Conservation (phyloP, 345 rosid genomes). For the Sonneratia alba region DNA sequence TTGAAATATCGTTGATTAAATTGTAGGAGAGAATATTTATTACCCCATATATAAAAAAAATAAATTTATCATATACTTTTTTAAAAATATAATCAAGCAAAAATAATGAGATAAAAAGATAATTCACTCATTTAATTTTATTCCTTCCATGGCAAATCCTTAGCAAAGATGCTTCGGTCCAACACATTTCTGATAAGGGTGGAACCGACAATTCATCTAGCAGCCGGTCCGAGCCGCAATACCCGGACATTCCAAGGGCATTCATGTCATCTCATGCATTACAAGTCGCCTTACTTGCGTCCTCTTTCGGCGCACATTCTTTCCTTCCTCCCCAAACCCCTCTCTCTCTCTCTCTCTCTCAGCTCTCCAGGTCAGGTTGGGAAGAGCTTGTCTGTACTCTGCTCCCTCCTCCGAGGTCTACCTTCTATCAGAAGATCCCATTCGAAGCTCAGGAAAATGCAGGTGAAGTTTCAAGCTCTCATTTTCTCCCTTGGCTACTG, state of each 20-base stretch:
- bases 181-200: not conserved
- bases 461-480: not conserved
- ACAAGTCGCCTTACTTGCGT: not conserved
- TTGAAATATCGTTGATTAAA: too few relatives aligned
- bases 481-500: not conserved
- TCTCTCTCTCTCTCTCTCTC: not conserved
- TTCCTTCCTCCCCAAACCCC: not conserved
- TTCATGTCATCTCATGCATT: slow-evolving; percentile 7
- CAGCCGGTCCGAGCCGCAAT: slow-evolving; percentile 6
- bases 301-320: not conserved
- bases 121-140: too few relatives aligned
- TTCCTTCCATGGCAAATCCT: not conserved
- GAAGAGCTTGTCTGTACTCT: not conserved
- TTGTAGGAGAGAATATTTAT: too few relatives aligned
- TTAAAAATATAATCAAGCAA: too few relatives aligned
- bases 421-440: not conserved
- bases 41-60: too few relatives aligned
- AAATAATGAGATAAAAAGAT: too few relatives aligned
- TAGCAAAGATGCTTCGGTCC: not conserved
- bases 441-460: slow-evolving; percentile 7
- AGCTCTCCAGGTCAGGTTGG: not conserved
- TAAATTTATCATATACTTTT: too few relatives aligned
- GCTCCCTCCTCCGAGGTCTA: not conserved
- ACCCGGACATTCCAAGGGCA: not conserved
- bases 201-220: not conserved